These are phyloP conservation scores for Lasiosphaeria ovina DNA, from an alignment of 495 filamentous ascomycete genomes.

Conservation along the genomic window DNA sequence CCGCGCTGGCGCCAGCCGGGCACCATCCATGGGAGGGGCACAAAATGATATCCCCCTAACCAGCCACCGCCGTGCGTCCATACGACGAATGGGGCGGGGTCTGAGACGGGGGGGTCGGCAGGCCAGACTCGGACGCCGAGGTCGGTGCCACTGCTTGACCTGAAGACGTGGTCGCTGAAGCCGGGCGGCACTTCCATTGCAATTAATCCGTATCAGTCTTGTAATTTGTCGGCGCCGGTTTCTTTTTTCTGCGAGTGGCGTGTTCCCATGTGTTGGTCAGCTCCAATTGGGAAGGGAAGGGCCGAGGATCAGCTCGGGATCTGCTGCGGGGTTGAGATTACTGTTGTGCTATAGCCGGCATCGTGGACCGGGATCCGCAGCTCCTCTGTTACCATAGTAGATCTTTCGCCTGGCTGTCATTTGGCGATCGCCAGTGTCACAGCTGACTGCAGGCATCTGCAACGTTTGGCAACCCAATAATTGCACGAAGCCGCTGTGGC, in stretches of 20 bases:
- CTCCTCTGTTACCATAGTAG: too few relatives aligned
- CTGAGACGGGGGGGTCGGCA: conserved; percentile 14
- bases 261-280: neutral
- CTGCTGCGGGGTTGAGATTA: too few relatives aligned
- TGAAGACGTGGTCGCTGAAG: conserved; percentile 29
- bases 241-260: neutral
- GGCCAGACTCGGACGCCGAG: conserved; percentile 27
- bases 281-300: too few relatives aligned
- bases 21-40: conserved; percentile 23
- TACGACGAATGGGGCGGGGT: conserved; percentile 23
- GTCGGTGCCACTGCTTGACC: conserved; percentile 12
- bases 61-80: conserved; percentile 34
- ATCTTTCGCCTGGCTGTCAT: too few relatives aligned
- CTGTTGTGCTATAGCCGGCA: too few relatives aligned
- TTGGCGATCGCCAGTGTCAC: too few relatives aligned
- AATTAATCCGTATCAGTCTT: neutral
- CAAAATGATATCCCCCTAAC: conserved; percentile 26
- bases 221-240: neutral
- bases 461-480: too few relatives aligned
- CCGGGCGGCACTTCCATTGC: conserved; percentile 13
- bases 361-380: too few relatives aligned
- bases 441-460: too few relatives aligned
- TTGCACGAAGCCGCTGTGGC: too few relatives aligned
- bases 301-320: too few relatives aligned
- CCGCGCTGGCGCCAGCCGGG: conserved; percentile 24